Base-by-base conservation (phyloP, 2,329 filamentous ascomycete genomes). In the Neonectria ditissima region DNA sequence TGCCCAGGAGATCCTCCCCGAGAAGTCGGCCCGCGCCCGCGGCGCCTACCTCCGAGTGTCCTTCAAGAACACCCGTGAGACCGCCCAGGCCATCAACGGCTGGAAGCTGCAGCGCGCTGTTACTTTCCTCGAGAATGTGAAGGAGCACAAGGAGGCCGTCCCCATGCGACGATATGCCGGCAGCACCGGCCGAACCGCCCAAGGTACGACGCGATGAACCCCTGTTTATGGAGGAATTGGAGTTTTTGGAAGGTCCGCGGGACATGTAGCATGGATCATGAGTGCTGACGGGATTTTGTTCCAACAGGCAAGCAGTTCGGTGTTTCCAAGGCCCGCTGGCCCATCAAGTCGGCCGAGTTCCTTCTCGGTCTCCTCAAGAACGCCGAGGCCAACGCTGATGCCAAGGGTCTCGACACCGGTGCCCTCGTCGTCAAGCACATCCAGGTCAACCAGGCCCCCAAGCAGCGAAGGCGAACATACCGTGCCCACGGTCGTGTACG, bases 1-100 rank as follows among this genome's bases (percentile, higher is more conserved):
- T 85, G 92, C 92, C 82, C 92, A 91, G 80, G 89, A 94, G 82
- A 95, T 97, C 82, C 87, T 91, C 79, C 86, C 90, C 83, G 88
- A 91, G 77, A 97, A 97, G 90, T 97, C 93, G 86, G 96, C 96
- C 84, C 93, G 95, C 87, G 92, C 95, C 81, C 94, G 96, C 86
- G 96, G 97, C 85, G 94, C 94, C 83, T 99, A 98, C 89, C 92
- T 99, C 79, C 94, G 96, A 82, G 95, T 98, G 78, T 97, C 93
- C 78, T 99, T 97, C 93, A 99, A 99, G 92, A 99, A 99, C 91
- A 99, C 96, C 82, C 94, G 96, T 81, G 97, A 99, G 89, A 97
- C 95, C 75, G 96, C 97, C 73, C 96, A 98, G 89, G 94, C 94
- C 79, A 97, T 99, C 90, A 98, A 96, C 86, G 95, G 95, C 86